phyloP scores from a whole-genome alignment of 495 filamentous ascomycete species.

The Hypomontagnella monticulosa region DNA sequence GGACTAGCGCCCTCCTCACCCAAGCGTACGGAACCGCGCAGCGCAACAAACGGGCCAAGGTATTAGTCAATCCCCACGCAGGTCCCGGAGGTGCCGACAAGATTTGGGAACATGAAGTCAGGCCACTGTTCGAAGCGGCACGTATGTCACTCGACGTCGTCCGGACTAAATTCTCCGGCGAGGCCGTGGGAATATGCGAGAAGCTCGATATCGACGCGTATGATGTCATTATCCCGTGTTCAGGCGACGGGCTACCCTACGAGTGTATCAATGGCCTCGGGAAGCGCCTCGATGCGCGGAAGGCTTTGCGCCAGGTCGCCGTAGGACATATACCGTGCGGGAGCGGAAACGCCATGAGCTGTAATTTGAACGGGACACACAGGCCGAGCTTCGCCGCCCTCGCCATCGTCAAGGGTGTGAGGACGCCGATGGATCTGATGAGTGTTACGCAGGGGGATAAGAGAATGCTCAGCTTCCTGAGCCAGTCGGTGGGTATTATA shows the following conservation, averaged over 20 bases:
- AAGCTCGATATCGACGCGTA: constrained; percentile 80
- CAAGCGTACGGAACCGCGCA: constrained; percentile 75
- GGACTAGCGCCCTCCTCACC: constrained; percentile 70
- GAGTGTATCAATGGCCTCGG: constrained; percentile 95
- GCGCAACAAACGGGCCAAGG: constrained; percentile 78
- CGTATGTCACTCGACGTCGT: constrained; percentile 80
- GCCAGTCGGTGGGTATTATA: constrained; percentile 88
- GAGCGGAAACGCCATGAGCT: constrained; percentile 92
- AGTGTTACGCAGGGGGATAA: constrained; percentile 83
- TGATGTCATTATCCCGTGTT: constrained; percentile 88
- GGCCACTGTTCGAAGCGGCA: constrained; percentile 85
- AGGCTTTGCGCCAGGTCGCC: constrained; percentile 80
- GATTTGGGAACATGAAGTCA: constrained; percentile 78
- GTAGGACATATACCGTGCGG: constrained; percentile 92
- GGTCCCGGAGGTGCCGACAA: constrained; percentile 81
- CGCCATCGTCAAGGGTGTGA: constrained; percentile 83
- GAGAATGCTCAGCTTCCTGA: constrained; percentile 85
- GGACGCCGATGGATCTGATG: constrained; percentile 82
- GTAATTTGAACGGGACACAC: constrained; percentile 85
- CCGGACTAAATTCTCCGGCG: constrained; percentile 74
- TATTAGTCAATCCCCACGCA: constrained; percentile 90
- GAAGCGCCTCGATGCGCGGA: constrained; percentile 75
- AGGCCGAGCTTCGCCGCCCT: constrained; percentile 80
- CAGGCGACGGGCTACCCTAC: constrained; percentile 89
- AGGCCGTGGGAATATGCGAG: constrained; percentile 82